Conservation (phyloP, 495 filamentous ascomycete genomes). For the Xylaria telfairii region DNA sequence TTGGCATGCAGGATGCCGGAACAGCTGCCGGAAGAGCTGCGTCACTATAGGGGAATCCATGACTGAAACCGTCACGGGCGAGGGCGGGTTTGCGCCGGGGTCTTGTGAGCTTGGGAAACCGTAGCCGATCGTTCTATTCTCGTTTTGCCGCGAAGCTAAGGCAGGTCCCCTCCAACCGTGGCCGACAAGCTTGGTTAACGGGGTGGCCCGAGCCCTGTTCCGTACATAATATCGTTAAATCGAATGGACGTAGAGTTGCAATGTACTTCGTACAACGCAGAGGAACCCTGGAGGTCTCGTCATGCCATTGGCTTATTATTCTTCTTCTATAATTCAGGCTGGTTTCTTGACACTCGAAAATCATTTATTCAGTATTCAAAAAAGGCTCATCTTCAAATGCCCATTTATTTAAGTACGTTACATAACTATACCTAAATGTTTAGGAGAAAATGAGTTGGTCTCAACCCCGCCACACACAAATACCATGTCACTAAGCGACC, state of each 20-base stretch:
- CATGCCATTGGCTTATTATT: too few species aligned
- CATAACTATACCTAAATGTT: not conserved
- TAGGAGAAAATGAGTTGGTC: constrained; percentile 3
- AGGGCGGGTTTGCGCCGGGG: constrained; percentile 16
- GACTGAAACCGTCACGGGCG: constrained; percentile 6
- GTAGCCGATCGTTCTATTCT: constrained; percentile 1
- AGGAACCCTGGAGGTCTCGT: too few species aligned
- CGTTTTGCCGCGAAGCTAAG: constrained; percentile 1
- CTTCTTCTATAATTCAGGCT: too few species aligned
- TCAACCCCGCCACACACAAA: not conserved
- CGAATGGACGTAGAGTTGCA: too few species aligned
- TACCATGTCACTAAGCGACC: constrained; percentile 59
- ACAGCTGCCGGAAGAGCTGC: constrained; percentile 83
- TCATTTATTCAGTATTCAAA: too few species aligned
- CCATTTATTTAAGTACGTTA: too few species aligned
- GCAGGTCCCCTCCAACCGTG: not conserved
- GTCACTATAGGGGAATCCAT: constrained; percentile 87
- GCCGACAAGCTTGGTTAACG: too few species aligned
- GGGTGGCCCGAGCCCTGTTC: too few species aligned
- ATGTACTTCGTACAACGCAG: too few species aligned
- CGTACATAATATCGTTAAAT: too few species aligned
- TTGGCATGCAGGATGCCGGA: constrained; percentile 73
- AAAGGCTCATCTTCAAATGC: too few species aligned
- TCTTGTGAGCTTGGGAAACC: constrained; percentile 19
- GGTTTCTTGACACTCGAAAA: too few species aligned